These are phyloP conservation scores for Coniella lustricola DNA, from an alignment of 2,329 filamentous ascomycete species.

Conservation along the genomic window DNA sequence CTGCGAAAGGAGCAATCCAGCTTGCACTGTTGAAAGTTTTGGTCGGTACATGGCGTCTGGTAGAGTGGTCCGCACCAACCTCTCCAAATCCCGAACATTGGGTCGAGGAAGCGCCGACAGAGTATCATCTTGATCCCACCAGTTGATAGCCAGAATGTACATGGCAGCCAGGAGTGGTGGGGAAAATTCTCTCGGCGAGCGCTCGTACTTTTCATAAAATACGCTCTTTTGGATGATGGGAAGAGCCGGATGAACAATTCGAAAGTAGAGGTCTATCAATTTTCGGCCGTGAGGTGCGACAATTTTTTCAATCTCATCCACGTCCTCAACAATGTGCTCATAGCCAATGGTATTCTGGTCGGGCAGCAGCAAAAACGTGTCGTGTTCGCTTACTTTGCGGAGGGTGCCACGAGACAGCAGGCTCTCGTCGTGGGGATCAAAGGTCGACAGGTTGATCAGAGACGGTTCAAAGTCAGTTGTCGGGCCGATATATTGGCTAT, in stretches of 20 bases:
- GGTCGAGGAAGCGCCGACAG: conserved; percentile 40
- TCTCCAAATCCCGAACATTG: conserved; percentile 29
- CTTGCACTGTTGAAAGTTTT: conserved; percentile 50
- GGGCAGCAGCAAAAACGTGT: conserved; percentile 74
- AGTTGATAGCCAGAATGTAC: conserved; percentile 55
- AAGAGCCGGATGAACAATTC: conserved; percentile 51
- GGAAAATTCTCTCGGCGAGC: conserved; percentile 51
- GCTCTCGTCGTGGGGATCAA: conserved; percentile 76
- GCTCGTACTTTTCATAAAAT: conserved; percentile 53
- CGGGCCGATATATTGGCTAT: conserved; percentile 76
- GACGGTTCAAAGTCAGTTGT: conserved; percentile 79
- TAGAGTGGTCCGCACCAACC: conserved; percentile 33
- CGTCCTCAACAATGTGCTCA: conserved; percentile 61
- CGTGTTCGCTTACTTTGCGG: conserved; percentile 67
- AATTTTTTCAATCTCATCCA: conserved; percentile 56
- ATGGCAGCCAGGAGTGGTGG: conserved; percentile 53
- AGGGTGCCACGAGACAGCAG: conserved; percentile 61
- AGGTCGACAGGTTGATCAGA: conserved; percentile 73
- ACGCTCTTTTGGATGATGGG: conserved; percentile 55
- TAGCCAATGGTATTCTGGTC: conserved; percentile 66
- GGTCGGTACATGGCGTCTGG: conserved; percentile 42
- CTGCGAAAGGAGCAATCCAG: conserved; percentile 47
- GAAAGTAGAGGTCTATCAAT: conserved; percentile 61
- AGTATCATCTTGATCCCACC: conserved; percentile 51
- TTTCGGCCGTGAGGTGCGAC: conserved; percentile 57